phyloP scores from a whole-genome alignment of 495 filamentous ascomycete species.

The Aspergillus asperescens region DNA sequence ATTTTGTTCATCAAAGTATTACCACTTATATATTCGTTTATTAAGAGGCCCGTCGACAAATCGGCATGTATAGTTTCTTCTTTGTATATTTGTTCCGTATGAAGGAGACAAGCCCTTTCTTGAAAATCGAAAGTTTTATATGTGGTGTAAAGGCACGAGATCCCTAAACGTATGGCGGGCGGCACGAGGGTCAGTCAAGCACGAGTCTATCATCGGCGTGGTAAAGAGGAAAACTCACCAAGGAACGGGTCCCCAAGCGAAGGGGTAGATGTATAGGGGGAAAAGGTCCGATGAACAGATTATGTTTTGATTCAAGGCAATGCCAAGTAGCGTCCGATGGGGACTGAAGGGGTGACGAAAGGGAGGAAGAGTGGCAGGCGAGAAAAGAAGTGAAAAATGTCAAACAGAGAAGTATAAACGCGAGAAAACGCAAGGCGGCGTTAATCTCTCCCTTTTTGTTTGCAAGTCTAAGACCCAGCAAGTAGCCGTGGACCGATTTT shows the following conservation, averaged over 20 bases:
- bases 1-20: slow-evolving; percentile 23
- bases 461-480: slow-evolving; percentile 26
- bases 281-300: slow-evolving; percentile 9
- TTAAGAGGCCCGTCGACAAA: not conserved
- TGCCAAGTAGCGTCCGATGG: slow-evolving; percentile 28
- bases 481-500: slow-evolving; percentile 27
- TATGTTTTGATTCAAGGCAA: slow-evolving; percentile 20
- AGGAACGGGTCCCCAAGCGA: slow-evolving; percentile 3
- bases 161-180: slow-evolving; percentile 6
- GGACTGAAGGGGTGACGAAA: slow-evolving; percentile 29
- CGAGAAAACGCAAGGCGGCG: slow-evolving; percentile 37
- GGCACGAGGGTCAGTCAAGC: slow-evolving; percentile 12
- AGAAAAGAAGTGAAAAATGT: slow-evolving; percentile 26
- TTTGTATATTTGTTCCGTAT: not conserved
- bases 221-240: slow-evolving; percentile 6
- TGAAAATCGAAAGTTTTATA: not conserved
- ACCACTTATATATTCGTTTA: slow-evolving; percentile 29
- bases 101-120: not conserved
- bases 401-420: slow-evolving; percentile 20
- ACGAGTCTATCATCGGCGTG: not conserved
- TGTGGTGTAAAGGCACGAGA: slow-evolving; percentile 7
- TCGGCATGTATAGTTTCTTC: not conserved
- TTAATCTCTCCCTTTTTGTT: slow-evolving; percentile 33
- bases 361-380: slow-evolving; percentile 28
- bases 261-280: slow-evolving; percentile 4